Evolutionary conservation across 257 asterid genomes (phyloP).

Genomic region (Leonotis leonurus): DNA sequence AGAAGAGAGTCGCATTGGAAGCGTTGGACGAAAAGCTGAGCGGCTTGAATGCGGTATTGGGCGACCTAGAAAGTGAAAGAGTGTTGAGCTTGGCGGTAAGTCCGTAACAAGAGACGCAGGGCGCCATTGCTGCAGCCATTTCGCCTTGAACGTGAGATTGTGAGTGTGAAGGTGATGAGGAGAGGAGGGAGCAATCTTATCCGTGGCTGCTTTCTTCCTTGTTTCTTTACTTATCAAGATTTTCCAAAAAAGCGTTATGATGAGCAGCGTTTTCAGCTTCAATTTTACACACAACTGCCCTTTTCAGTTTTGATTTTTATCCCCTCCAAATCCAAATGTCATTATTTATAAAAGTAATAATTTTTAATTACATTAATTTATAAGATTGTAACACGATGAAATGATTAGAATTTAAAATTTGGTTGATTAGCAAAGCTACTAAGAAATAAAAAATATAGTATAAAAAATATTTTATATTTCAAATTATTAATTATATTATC

Average conservation of each 20-base stretch:
- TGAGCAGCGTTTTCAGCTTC: background rate
- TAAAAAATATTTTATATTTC: too few species aligned
- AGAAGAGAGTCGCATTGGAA: conserved; percentile 46
- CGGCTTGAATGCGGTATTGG: conserved; percentile 39
- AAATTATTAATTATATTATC: too few species aligned
- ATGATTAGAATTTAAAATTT: too few species aligned
- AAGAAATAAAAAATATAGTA: too few species aligned
- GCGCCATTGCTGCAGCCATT: conserved; percentile 49
- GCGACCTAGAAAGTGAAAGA: conserved; percentile 38
- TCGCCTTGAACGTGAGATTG: conserved; percentile 1
- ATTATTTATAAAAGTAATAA: too few species aligned
- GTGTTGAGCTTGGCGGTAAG: conserved; percentile 36
- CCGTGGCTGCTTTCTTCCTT: background rate
- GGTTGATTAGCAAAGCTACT: too few species aligned
- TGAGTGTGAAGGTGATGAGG: conserved; percentile 10
- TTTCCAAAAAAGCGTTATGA: background rate
- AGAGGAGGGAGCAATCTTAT: conserved; percentile 17
- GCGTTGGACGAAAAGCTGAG: conserved; percentile 63
- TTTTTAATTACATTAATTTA: too few species aligned
- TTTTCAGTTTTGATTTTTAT: too few species aligned
- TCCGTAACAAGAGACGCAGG: conserved; percentile 48
- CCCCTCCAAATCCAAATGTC: too few species aligned
- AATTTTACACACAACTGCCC: too few species aligned
- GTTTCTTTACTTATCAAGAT: background rate
- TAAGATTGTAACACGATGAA: too few species aligned